phyloP scores from a whole-genome alignment of 192 early-diverging fungal genomes.

The Entomortierella chlamydospora region DNA sequence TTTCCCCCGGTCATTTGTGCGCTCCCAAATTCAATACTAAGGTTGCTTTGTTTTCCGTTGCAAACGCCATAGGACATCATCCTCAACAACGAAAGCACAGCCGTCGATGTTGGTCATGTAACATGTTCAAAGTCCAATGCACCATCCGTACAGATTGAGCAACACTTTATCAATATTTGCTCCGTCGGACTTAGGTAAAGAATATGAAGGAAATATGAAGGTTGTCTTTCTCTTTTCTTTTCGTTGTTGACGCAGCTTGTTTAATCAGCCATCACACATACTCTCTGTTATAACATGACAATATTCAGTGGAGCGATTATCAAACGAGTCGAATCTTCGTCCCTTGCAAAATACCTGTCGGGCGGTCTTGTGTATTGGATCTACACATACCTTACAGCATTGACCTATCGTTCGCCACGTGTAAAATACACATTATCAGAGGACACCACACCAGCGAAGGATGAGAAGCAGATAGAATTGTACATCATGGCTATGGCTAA shows the following conservation, averaged over 20 bases:
- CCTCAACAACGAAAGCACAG: conserved; percentile 15
- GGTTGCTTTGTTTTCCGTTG: background rate
- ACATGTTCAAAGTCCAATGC: conserved; percentile 14
- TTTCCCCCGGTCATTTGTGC: too few relatives aligned
- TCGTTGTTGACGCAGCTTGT: too few relatives aligned
- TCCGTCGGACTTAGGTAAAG: conserved; percentile 40
- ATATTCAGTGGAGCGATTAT: conserved; percentile 43
- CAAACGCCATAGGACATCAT: conserved; percentile 26
- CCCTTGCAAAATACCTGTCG: conserved; percentile 34
- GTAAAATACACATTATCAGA: conserved; percentile 24
- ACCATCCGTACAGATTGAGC: conserved; percentile 13
- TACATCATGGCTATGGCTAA: conserved; percentile 53
- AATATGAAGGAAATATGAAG: too few relatives aligned
- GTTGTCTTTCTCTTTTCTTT: background rate
- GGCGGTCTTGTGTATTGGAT: conserved; percentile 47
- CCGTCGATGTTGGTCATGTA: conserved; percentile 38
- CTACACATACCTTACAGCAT: conserved; percentile 43
- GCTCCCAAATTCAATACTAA: too few relatives aligned
- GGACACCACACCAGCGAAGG: background rate
- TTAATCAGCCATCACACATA: too few relatives aligned
- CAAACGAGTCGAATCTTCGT: conserved; percentile 37
- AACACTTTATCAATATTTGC: conserved; percentile 49
- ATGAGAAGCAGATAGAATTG: conserved; percentile 25
- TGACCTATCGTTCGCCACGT: conserved; percentile 22
- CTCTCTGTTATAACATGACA: too few relatives aligned